Evolutionary conservation across 1,284 basidiomycete species (phyloP), one percentile per base, ranked within the genome.

Genomic region (Cutaneotrichosporon mucoides): DNA sequence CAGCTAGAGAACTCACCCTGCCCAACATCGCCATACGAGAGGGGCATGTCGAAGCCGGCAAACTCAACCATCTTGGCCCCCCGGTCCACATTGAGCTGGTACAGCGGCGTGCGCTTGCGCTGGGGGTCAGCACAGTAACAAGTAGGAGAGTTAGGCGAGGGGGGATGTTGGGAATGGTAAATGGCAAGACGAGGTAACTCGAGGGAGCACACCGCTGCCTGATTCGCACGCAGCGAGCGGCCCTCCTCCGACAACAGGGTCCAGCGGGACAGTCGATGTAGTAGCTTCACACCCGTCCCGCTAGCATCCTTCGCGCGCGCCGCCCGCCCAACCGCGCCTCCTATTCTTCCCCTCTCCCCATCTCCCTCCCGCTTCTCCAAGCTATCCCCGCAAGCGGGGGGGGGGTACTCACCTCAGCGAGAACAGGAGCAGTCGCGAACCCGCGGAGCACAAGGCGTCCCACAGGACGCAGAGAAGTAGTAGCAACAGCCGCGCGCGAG

Each of bases 31-130:
- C 86, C 88, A 72, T 97, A 99, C 5, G 84, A 81, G 55, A 99
- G 82, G 0, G 95, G 95, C 95, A 99, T 99, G 11, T 86, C 85
- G 77, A 87, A 98, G 5, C 95, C 95, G 1, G 92, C 94, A 75
- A 98, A 99, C 0, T 91, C 88, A 1, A 98, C 93, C 90, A 99
- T 94, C 79, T 96, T 96, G 13, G 88, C 96, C 42, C 85, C 88
- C 73, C 92, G 83, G 65, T 84, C 73, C 59, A 91, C 77, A 76
- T 99, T 94, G 74, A 95, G 95, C 69, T 95, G 90, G 71, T 96
- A 93, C 36, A 99, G 81, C 0, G 87, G 86, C 0, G 95, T 99
- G 67, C 82, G 84, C 68, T 71, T 76, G 47, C 84, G 77, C 80
- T 82, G 61, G 1, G 34, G 8, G 38, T 40, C 5, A 40, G 38